Base-by-base conservation (phyloP, 2,329 filamentous ascomycete species). In the Aspergillus melleus region DNA sequence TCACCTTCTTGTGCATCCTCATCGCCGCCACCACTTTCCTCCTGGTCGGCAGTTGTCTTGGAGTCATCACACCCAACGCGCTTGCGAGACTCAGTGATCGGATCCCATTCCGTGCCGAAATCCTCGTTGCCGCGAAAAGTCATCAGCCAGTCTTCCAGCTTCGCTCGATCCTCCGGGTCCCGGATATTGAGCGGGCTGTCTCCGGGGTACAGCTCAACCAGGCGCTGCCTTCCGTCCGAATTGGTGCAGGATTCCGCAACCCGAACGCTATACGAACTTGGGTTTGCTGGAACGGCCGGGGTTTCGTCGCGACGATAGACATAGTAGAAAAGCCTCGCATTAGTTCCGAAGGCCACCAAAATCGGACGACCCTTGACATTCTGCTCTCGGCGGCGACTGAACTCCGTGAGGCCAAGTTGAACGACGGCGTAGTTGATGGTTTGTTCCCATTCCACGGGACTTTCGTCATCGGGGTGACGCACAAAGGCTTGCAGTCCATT, bases 301-400 rank as follows among this genome's bases (percentile, higher is more conserved):
- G 50, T 29, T 2, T 42, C 47, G 3, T 20, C 36, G 12, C 51
- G 19, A 20, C 54, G 47, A 26, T 61, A 47, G 24, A 62, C 56
- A 20, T 65, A 68, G 36, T 64, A 68, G 26, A 64, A 66, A 8
- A 67, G 26, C 22, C 59, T 64, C 49, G 59, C 26, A 2, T 42
- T 61, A 11, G 58, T 57, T 1, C 49, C 30, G 42, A 67, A 67
- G 6, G 57, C 64, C 32, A 67, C 50, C 20, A 67, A 46, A 1
- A 61, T 51, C 1, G 63, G 61, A 22, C 36, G 50, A 22, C 61
- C 64, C 22, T 29, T 42, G 8, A 55, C 26, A 22, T 12, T 11
- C 5, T n/a, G 16, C 6, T n/a, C 12, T 9, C 22, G 12, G 6
- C 10, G n/a, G 2, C 12, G 26, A 8, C 3, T 14, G 6, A 9